phyloP scores from a whole-genome alignment of 345 rosid species.

The Linum trigynum region DNA sequence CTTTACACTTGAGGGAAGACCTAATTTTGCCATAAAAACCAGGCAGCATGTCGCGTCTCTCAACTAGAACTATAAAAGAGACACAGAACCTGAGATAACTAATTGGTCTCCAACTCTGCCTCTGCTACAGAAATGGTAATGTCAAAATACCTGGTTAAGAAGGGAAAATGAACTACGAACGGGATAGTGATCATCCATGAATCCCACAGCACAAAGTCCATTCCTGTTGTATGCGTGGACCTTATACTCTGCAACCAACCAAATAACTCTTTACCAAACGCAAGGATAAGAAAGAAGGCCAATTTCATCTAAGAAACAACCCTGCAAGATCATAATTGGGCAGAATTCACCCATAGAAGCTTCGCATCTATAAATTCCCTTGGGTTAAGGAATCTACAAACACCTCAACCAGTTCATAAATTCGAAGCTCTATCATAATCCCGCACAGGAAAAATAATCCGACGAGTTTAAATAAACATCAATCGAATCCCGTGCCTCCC shows the following conservation, averaged over 20 bases:
- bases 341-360: not conserved
- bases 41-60: not conserved
- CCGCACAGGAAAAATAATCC: too few relatives aligned
- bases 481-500: too few relatives aligned
- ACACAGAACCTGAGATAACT: too few relatives aligned
- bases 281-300: not conserved
- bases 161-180: constrained; percentile 87
- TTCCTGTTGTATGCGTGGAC: constrained; percentile 83
- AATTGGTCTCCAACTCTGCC: too few relatives aligned
- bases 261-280: not conserved
- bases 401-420: not conserved
- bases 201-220: constrained; percentile 80
- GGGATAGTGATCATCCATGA: constrained; percentile 96
- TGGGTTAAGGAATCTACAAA: not conserved
- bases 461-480: too few relatives aligned
- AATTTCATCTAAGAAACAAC: not conserved
- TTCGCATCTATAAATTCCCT: not conserved
- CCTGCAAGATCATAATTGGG: not conserved
- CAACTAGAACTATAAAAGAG: not conserved
- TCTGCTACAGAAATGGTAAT: too few relatives aligned
- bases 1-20: too few relatives aligned
- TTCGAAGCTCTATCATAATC: not conserved
- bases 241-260: constrained; percentile 57
- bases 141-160: constrained; percentile 57
- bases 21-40: too few relatives aligned